A percentile compares a stretch with the other conserved stretches of the same genome.
These are phyloP conservation scores for Austroboletus eburneus DNA, from an alignment of 768 basidiomycete species.

Conservation along the genomic window DNA sequence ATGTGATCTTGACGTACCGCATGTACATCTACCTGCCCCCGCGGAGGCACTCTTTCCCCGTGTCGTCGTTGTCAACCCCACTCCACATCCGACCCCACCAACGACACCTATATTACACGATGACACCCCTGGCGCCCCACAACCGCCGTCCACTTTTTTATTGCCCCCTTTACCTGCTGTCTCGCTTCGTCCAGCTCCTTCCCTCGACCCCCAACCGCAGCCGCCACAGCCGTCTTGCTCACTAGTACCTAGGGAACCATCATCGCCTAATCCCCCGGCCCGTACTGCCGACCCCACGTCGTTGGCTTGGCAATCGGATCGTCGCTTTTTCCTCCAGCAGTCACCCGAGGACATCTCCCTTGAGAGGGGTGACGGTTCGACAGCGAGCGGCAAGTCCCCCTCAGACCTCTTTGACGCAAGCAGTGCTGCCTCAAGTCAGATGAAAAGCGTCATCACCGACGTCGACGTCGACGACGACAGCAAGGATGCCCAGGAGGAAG, in stretches of 20 bases:
- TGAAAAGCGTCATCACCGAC: constrained; percentile 20
- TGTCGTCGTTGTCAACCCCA: constrained; percentile 70
- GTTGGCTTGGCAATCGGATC: constrained; percentile 35
- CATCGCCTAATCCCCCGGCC: constrained; percentile 4
- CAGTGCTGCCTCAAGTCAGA: constrained; percentile 33
- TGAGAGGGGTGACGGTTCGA: constrained; percentile 31
- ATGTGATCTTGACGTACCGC: constrained; percentile 18
- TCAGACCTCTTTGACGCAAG: constrained; percentile 33
- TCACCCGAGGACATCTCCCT: constrained; percentile 39
- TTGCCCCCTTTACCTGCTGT: constrained; percentile 31
- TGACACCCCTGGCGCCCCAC: constrained; percentile 18
- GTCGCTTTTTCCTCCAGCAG: constrained; percentile 43
- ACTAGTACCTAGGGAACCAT: background rate
- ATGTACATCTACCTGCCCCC: constrained; percentile 26
- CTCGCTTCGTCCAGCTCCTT: constrained; percentile 6
- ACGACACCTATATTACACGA: constrained; percentile 51
- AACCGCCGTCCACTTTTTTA: constrained; percentile 24
- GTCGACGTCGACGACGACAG: constrained; percentile 16
- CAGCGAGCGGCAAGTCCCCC: constrained; percentile 31
- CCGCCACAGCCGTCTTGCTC: constrained; percentile 20
- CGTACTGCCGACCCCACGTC: constrained; percentile 21
- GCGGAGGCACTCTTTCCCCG: constrained; percentile 40
- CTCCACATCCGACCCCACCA: constrained; percentile 76
- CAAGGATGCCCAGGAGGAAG: constrained; percentile 14
- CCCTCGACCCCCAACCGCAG: constrained; percentile 5